Evolutionary conservation across 768 basidiomycete species (phyloP), one percentile per base, ranked within the genome.

Genomic region (Russula griseocarnosa): DNA sequence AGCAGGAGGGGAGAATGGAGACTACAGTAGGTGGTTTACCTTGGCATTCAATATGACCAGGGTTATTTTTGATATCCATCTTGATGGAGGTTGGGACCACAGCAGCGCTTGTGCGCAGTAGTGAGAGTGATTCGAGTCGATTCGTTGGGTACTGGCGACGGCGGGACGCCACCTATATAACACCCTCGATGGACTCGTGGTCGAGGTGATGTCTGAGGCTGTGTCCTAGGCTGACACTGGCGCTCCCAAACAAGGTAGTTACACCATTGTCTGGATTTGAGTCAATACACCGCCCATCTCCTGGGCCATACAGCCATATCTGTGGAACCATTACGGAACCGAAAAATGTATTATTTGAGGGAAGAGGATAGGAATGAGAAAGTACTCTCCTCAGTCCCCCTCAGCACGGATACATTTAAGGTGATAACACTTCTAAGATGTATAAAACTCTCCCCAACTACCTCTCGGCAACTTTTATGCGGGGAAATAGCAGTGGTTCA

Each of bases 131-230:
- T 46, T 46, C 18, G 20, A n/a, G 42, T n/a, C 42, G 44, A n/a
- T n/a, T 46, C 10, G 28, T 50, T 26, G 5, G 32, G 32, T 18
- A 42, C 24, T 26, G 5, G 3, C 24, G 13, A 14, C 22, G 20
- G n/a, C n/a, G n/a, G n/a, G n/a, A n/a, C n/a, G n/a, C 44, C 36
- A 38, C n/a, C 6, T 62, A 51, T 51, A 57, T 58, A 57, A 40
- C 30, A 46, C 13, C 26, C 13, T 20, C 0, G 50, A 38, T 18
- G 16, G 20, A 16, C 10, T 22, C 32, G 32, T 32, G 32, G 8
- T 8, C 1, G 36, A 18, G 22, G 58, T 50, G 6, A 52, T 60
- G 53, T 34, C 3, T 30, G 36, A 18, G 22, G 58, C 56, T 10
- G 58, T 60, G 53, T 34, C n/a, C 57, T 11, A 8, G 53, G 34